phyloP scores from a whole-genome alignment of 2,329 filamentous ascomycete genomes.

The Ophidiomyces ophidiicola region DNA sequence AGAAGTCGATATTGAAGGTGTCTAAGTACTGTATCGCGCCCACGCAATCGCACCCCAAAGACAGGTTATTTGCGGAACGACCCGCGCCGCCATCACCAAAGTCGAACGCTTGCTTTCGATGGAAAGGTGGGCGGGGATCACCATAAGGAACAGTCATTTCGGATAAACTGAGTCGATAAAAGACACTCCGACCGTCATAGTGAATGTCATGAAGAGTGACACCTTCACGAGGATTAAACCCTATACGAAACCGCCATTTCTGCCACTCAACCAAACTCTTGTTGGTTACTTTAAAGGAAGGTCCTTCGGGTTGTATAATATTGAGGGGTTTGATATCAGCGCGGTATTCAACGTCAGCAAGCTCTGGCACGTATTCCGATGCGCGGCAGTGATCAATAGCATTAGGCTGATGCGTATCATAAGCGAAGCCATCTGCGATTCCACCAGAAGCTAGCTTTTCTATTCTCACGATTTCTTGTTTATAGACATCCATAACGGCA shows the following conservation, averaged over 20 bases:
- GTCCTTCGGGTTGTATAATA: slow-evolving; percentile 55
- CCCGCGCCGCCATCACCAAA: slow-evolving; percentile 55
- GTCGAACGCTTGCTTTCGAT: slow-evolving; percentile 57
- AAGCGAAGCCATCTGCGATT: slow-evolving; percentile 37
- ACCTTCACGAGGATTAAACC: slow-evolving; percentile 58
- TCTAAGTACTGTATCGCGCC: slow-evolving; percentile 53
- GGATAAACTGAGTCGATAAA: slow-evolving; percentile 53
- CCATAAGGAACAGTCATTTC: slow-evolving; percentile 57
- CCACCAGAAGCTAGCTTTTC: slow-evolving; percentile 45
- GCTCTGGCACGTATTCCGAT: slow-evolving; percentile 41
- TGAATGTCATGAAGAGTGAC: slow-evolving; percentile 54
- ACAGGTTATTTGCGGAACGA: slow-evolving; percentile 50
- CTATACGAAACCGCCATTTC: slow-evolving; percentile 55
- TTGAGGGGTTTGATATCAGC: slow-evolving; percentile 54
- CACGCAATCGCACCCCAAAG: slow-evolving; percentile 56
- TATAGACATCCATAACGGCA: slow-evolving; percentile 47
- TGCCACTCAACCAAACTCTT: slow-evolving; percentile 46
- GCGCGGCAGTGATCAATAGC: slow-evolving; percentile 42
- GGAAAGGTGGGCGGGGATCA: slow-evolving; percentile 51
- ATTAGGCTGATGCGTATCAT: slow-evolving; percentile 33
- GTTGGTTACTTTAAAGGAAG: slow-evolving; percentile 47
- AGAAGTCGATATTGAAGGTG: slow-evolving; percentile 37
- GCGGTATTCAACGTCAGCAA: slow-evolving; percentile 39
- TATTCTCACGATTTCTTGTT: slow-evolving; percentile 44
- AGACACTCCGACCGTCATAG: slow-evolving; percentile 50